phyloP scores from a whole-genome alignment of 495 filamentous ascomycete genomes.

The Monascus purpureus region DNA sequence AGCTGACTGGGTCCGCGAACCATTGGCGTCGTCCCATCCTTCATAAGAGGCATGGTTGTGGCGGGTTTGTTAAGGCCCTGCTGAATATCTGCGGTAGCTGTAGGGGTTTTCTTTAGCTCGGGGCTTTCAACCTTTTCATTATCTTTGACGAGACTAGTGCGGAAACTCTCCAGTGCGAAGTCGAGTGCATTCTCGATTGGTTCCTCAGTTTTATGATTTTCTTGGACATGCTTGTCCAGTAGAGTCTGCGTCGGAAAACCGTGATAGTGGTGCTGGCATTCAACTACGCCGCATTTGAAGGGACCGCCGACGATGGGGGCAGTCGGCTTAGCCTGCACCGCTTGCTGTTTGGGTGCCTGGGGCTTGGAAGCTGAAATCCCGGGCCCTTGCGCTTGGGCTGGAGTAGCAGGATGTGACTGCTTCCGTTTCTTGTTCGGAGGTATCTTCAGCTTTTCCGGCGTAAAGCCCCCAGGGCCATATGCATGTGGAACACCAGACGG shows the following conservation, averaged over 20 bases:
- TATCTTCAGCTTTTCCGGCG: constrained; percentile 43
- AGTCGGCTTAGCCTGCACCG: constrained; percentile 19
- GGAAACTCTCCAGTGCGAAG: constrained; percentile 32
- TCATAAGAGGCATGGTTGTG: constrained; percentile 16
- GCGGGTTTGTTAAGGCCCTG: constrained; percentile 13
- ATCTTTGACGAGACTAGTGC: constrained; percentile 19
- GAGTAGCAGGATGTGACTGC: constrained; percentile 27
- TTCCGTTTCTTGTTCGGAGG: constrained; percentile 49
- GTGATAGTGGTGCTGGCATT: constrained; percentile 31
- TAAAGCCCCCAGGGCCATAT: constrained; percentile 32
- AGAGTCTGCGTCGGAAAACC: constrained; percentile 31
- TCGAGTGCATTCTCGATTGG: constrained; percentile 31
- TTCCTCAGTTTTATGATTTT: constrained; percentile 32
- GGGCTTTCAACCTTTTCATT: constrained; percentile 19
- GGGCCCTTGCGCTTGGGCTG: constrained; percentile 14
- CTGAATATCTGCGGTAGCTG: constrained; percentile 6
- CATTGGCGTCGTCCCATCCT: constrained; percentile 30
- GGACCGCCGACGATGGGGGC: constrained; percentile 14
- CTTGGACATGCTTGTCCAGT: constrained; percentile 33
- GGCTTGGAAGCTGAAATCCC: constrained; percentile 17
- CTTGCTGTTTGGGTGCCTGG: constrained; percentile 17
- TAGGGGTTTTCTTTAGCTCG: constrained; percentile 8
- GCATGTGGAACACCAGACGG: constrained; percentile 53
- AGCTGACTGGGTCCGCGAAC: constrained; percentile 24
- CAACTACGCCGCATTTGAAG: constrained; percentile 29